Base-by-base conservation (phyloP, 176 grass and related monocot species). In the Lolium perenne region DNA sequence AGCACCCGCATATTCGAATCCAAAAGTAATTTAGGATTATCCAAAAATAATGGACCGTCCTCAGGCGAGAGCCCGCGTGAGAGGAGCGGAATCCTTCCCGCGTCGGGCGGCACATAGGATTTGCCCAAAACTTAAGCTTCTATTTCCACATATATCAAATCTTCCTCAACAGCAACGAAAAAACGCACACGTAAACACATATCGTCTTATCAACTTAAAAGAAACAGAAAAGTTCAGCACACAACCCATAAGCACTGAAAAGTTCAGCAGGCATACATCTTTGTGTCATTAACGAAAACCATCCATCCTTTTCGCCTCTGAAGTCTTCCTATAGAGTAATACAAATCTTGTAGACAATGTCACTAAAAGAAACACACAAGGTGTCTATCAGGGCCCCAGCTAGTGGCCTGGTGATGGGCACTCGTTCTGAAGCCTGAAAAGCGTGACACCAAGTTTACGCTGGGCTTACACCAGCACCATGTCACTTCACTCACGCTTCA, bases 391-490 rank as follows among this genome's bases (percentile, higher is more conserved):
- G 38, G 10, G 35, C 2, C 55, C 35, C 18, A 0, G 17, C 35
- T 17, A 0, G 17, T 68, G 11, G 25, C 53, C 50, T 8, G 23
- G 13, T 11, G 82, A 68, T 41, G 49, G 11, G 62, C 38, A 74
- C 55, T 6, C 15, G 56, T 26, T n/a, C 57, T 32, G 29, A 77
- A 82, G 16, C 67, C 58, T 77, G 53, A 29, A 63, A 63, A 47
- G 46, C 26, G 8, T 80, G 60, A 80, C 85, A 53, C 41, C 41
- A 21, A 56, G 6, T 50, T 85, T 84, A 91, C 90, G 86, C 79
- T 5, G 8, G 55, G 77, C 77, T 91, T 81, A 88, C 82, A 71
- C 43, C 77, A 88, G 77, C 90, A 76, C 45, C 2, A 51, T 35
- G 86, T 78, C 82, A 59, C 13, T 2, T 53, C 20, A 80, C 4